Evolutionary conservation across 495 filamentous ascomycete genomes (phyloP).

Genomic region (Neurospora sublineolata): DNA sequence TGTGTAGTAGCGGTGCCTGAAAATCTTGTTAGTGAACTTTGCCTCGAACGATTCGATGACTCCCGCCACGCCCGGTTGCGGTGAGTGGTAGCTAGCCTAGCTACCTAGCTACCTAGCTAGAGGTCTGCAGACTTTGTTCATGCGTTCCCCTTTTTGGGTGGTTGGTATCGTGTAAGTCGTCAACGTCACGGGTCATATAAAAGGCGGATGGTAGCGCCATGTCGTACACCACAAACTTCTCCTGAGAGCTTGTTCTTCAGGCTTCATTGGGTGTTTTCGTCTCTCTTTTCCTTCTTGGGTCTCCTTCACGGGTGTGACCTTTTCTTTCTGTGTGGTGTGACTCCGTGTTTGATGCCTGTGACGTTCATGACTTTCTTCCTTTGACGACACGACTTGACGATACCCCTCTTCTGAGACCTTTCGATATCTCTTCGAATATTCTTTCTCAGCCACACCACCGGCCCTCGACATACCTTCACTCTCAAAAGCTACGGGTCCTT

Average conservation of each 20-base stretch:
- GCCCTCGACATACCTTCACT: background rate
- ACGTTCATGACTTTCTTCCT: background rate
- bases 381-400: background rate
- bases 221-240: background rate
- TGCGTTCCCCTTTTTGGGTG: background rate
- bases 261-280: background rate
- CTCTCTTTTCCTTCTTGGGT: background rate
- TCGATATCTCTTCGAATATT: background rate
- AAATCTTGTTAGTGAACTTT: background rate
- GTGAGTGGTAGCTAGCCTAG: background rate
- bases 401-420: background rate
- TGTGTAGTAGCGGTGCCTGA: background rate
- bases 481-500: background rate
- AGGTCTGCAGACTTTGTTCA: background rate
- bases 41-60: background rate
- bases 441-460: background rate
- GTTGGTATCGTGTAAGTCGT: background rate
- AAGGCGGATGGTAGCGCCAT: background rate
- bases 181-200: background rate
- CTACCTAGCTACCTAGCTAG: background rate
- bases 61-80: background rate
- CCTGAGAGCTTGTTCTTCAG: background rate
- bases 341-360: background rate
- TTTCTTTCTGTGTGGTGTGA: background rate
- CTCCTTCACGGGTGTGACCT: background rate